phyloP scores from a whole-genome alignment of 176 grass and related monocot species.

The Oryza brachyantha region DNA sequence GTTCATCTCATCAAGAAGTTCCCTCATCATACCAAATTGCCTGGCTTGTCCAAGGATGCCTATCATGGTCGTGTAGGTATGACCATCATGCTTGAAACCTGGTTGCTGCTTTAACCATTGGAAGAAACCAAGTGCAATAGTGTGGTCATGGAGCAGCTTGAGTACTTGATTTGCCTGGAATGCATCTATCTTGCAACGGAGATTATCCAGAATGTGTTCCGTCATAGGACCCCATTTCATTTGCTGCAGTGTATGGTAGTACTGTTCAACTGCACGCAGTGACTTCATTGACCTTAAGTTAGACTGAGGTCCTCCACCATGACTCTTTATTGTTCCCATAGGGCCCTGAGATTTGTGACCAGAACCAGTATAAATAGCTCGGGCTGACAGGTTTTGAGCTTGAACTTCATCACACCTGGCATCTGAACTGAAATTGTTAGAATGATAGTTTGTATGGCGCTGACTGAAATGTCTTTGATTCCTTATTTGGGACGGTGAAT shows the following conservation, averaged over 20 bases:
- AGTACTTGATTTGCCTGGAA: slow-evolving; percentile 96
- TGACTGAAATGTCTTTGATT: slow-evolving; percentile 51
- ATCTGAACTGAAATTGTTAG: slow-evolving; percentile 49
- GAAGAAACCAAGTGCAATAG: slow-evolving; percentile 75
- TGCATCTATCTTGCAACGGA: slow-evolving; percentile 69
- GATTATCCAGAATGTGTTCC: slow-evolving; percentile 64
- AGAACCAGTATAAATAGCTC: slow-evolving; percentile 35
- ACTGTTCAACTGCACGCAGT: slow-evolving; percentile 64
- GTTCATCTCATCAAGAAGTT: slow-evolving; percentile 82
- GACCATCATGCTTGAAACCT: slow-evolving; percentile 89
- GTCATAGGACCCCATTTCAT: slow-evolving; percentile 84
- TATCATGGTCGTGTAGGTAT: slow-evolving; percentile 98
- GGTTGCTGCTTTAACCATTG: slow-evolving; percentile 81
- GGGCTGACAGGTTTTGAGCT: slow-evolving; percentile 33
- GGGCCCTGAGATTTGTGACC: slow-evolving; percentile 45
- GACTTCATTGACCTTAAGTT: slow-evolving; percentile 58
- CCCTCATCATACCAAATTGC: slow-evolving; percentile 73
- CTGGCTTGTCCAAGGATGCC: slow-evolving; percentile 90
- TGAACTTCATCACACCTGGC: slow-evolving; percentile 38
- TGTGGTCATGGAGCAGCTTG: slow-evolving; percentile 78
- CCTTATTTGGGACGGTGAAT: slow-evolving; percentile 45
- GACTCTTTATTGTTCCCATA: slow-evolving; percentile 45
- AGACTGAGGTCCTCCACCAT: slow-evolving; percentile 43
- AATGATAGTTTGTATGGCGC: slow-evolving; percentile 45
- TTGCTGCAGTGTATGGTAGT: slow-evolving; percentile 75